Base-by-base conservation (phyloP, 805 yeast species). In the Yamadazyma paraphyllophila region DNA sequence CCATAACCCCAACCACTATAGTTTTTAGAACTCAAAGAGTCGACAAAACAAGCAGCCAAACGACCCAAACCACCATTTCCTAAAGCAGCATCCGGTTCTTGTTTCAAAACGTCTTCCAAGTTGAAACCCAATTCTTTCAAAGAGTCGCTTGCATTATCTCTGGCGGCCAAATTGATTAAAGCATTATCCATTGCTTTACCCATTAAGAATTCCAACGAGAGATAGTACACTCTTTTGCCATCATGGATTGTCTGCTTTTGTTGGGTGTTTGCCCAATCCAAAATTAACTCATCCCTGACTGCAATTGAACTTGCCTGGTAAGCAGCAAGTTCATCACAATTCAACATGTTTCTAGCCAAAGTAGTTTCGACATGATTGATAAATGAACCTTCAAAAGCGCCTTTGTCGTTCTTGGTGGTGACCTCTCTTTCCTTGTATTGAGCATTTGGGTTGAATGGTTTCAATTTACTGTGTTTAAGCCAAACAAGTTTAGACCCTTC, bases 1-100 rank as follows among this genome's bases (percentile, higher is more conserved):
- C 97, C 97, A 64, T 90, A 90, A 52, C 97, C 97, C 97, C 97
- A 90, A 42, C 96, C 96, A 13, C 95, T 89, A 64, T 87, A 88
- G 65, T 87, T 83, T 53, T 87, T 85, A 4, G 96, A 82, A 30
- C 94, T 81, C 62, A 90, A 71, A 1, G 96, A 88, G 68, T 91
- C 97, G 39, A 90, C 80, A 62, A 89, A 90, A 67, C 97, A 91
- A 15, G 97, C 96, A 16, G 97, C 97, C 60, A 90, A 74, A 62
- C 97, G 81, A 51, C 97, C 97, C 46, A 90, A 73, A 52, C 97
- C 97, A 61, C 97, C 97, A 60, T 91, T 91, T 59, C 97, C 97
- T 45, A 90, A 76, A 20, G 90, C 97, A 9, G 97, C 96, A 66
- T 90, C 97, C 0, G 95, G 94, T 67, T 90, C 97, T 58, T 86